Percentiles rank a stretch among this genome's conserved stretches.
Evolutionary conservation across 495 filamentous ascomycete genomes (phyloP).

Genomic region (Lasiosphaeriaceae sp.): DNA sequence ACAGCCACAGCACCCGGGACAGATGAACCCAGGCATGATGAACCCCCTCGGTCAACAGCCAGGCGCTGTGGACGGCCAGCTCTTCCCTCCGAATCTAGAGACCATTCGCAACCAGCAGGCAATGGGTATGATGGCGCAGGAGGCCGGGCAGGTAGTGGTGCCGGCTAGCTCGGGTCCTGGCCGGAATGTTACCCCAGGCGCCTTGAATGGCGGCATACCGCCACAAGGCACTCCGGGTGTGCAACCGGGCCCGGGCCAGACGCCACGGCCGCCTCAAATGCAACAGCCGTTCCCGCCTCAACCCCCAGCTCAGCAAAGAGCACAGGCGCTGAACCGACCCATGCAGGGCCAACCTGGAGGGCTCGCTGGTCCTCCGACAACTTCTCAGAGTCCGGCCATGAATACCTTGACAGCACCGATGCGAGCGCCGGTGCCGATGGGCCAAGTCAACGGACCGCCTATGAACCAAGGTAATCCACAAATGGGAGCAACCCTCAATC

Average conservation of each 20-base stretch:
- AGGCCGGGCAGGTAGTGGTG: slow-evolving; percentile 49
- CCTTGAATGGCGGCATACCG: slow-evolving; percentile 36
- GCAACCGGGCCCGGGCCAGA: slow-evolving; percentile 32
- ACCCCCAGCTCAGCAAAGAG: slow-evolving; percentile 25
- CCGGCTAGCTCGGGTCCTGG: slow-evolving; percentile 44
- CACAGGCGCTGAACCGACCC: slow-evolving; percentile 29
- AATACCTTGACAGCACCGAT: slow-evolving; percentile 46
- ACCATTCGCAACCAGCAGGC: slow-evolving; percentile 48
- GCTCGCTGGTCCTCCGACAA: slow-evolving; percentile 35
- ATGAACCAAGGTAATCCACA: slow-evolving; percentile 36
- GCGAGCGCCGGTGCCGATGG: slow-evolving; percentile 41
- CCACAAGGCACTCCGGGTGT: slow-evolving; percentile 32
- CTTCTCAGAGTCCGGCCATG: slow-evolving; percentile 51
- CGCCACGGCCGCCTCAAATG: slow-evolving; percentile 34
- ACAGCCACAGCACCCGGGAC: slow-evolving; percentile 31
- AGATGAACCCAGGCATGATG: slow-evolving; percentile 35
- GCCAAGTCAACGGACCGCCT: slow-evolving; percentile 33
- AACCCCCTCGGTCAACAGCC: slow-evolving; percentile 31
- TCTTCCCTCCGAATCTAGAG: slow-evolving; percentile 42
- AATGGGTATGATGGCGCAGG: slow-evolving; percentile 40
- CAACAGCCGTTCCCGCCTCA: slow-evolving; percentile 36
- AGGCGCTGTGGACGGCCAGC: slow-evolving; percentile 30
- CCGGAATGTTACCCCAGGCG: slow-evolving; percentile 38
- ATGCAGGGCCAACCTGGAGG: slow-evolving; percentile 49
- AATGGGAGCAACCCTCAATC: slow-evolving; percentile 27